Base-by-base conservation (phyloP, 78 protist species). In the Dictyostelium purpureum region DNA sequence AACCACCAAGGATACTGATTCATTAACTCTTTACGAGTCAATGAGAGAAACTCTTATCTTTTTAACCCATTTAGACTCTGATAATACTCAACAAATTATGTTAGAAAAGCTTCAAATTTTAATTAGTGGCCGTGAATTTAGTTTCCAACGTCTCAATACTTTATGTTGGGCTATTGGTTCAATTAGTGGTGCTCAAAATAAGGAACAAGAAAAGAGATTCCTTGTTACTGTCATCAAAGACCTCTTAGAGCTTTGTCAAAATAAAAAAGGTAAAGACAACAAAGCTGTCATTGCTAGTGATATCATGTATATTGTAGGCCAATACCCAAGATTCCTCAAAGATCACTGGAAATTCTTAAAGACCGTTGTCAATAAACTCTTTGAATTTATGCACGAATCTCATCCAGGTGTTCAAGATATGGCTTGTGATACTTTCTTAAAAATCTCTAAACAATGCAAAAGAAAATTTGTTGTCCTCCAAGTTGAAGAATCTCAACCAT, bases 151-250 rank as follows among this genome's bases (percentile, higher is more conserved):
- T 71, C 94, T 99, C 90, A 98, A 97, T 90, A 97, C 98, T 6
- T 88, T 99, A 42, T 99, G 99, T 93, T 99, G 99, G 99, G 99
- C 99, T 18, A 97, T 99, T 61, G 99, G 99, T 65, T 87, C 99
- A 26, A 98, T 99, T 63, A 57, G 94, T 18, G 99, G 99, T n/a
- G 96, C 99, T 1, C 96, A 98, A 97, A 51, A 78, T 67, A 78
- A 63, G 76, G 81, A 73, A 6, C 75, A 89, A 37, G 99, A 99
- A 89, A 98, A 98, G 95, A 77, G 95, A 11, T 99, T 99, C 91
- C 89, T 99, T n/a, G 99, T 99, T n/a, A 79, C 77, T 19, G 99
- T 98, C 43, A 97, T 99, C 83, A 90, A 90, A 73, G 99, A 99
- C n/a, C 95, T 99, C 65, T 95, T 99, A 18, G 97, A 89, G 6